These are phyloP conservation scores for Saksenaea vasiformis DNA, from an alignment of 371 early-diverging fungal genomes.

Conservation along the genomic window DNA sequence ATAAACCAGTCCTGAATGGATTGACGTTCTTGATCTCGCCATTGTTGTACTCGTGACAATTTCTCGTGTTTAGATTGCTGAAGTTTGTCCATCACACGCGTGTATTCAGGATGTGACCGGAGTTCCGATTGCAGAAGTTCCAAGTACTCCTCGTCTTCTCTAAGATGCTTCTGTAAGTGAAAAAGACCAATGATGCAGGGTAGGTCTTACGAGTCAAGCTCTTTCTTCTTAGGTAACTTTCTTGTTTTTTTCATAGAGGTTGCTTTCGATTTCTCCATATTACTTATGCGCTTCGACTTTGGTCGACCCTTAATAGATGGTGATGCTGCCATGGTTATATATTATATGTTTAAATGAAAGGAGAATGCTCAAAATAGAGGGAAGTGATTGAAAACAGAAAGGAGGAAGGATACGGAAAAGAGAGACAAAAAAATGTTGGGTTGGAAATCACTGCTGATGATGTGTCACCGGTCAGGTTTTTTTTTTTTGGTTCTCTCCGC, in stretches of 20 bases:
- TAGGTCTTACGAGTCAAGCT: background rate
- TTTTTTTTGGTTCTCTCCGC: slow-evolving; percentile 6
- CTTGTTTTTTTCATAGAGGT: slow-evolving; percentile 1
- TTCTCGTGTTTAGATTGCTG: slow-evolving; percentile 23
- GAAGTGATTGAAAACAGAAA: slow-evolving; percentile 4
- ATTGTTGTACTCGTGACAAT: slow-evolving; percentile 19
- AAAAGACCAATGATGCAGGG: background rate
- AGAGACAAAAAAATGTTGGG: slow-evolving; percentile 25
- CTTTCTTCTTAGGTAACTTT: background rate
- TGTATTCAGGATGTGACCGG: slow-evolving; percentile 29
- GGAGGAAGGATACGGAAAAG: slow-evolving; percentile 16
- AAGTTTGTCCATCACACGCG: slow-evolving; percentile 24
- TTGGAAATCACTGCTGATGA: slow-evolving; percentile 22
- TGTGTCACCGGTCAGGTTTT: slow-evolving; percentile 22
- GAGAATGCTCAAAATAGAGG: background rate
- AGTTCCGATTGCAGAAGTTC: slow-evolving; percentile 10
- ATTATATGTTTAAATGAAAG: background rate
- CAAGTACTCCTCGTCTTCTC: background rate
- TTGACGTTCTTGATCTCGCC: slow-evolving; percentile 25
- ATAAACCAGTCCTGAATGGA: slow-evolving; percentile 30
- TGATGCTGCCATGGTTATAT: slow-evolving; percentile 1
- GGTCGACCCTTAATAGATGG: slow-evolving; percentile 2
- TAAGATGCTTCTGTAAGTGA: background rate
- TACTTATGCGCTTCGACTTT: background rate
- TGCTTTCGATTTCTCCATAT: slow-evolving; percentile 1